phyloP scores from a whole-genome alignment of 257 asterid genomes.

The Solanum ossicruentum region DNA sequence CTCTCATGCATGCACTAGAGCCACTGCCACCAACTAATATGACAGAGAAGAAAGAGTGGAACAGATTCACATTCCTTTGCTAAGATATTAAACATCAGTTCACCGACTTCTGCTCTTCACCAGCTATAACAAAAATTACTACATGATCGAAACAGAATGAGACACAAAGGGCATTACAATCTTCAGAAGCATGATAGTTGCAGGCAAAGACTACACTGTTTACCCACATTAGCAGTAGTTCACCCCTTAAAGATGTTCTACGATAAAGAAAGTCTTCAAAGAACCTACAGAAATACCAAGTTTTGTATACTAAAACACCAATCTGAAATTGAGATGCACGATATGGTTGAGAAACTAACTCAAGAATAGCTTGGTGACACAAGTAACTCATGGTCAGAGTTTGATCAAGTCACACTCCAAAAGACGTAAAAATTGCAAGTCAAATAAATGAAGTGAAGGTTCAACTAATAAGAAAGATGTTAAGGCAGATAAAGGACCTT shows the following conservation, averaged over 20 bases:
- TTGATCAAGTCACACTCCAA: neutral
- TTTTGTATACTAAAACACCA: neutral
- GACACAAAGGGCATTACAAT: neutral
- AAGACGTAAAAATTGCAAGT: neutral
- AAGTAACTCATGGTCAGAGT: neutral
- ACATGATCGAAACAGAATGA: neutral
- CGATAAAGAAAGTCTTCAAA: neutral
- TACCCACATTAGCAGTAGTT: neutral
- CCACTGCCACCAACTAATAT: neutral
- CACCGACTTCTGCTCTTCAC: neutral
- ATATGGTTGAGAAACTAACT: neutral
- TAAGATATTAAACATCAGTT: neutral
- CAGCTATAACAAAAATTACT: neutral
- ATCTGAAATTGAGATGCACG: neutral
- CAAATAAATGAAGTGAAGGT: neutral
- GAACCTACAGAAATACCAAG: neutral
- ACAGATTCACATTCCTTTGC: neutral
- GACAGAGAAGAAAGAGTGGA: neutral
- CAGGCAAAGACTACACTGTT: neutral
- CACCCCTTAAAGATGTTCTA: neutral
- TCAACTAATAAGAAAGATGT: neutral
- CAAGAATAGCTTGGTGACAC: neutral
- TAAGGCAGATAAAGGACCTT: constrained; percentile 40
- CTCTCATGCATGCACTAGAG: neutral
- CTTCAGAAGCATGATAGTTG: neutral